Evolutionary conservation across 208 protist species (phyloP), one percentile per base, ranked within the genome.

Genomic region (Crithidia acanthocephali): DNA sequence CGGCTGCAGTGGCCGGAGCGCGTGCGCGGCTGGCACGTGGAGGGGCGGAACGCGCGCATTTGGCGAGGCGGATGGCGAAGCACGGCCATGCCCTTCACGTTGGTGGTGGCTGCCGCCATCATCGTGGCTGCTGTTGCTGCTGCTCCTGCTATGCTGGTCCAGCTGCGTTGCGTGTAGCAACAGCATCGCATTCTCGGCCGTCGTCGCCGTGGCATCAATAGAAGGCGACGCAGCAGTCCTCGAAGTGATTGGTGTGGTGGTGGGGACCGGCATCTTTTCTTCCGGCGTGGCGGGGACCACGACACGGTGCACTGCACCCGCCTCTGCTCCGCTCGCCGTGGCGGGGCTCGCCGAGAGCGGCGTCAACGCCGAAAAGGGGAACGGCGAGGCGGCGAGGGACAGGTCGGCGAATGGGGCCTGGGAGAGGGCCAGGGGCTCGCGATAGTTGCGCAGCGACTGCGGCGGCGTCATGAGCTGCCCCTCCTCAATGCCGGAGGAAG

Each of bases 391-490:
- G 18, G 55, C 33, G 35, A 53, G 15, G 2, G 53, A 42, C 48
- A 58, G 11, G 27, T 35, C 44, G 37, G 25, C 20, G 18, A 25
- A 33, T 2, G 56, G 55, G 30, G 33, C 23, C 25, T 72, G n/a
- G 1, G 56, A 28, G 66, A 44, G 42, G 1, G 32, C 42, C 25
- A 60, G 28, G 0, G 25, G 28, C 10, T 53, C 55, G 6, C 37
- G 16, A 56, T 57, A 64, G 66, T 56, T 37, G 44, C 66, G 66
- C 30, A 72, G 56, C 45, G 66, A 72, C 66, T 72, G 66, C 45
- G 40, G 52, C 40, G 53, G 66, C 20, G 66, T 55, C 56, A 72
- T 62, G 44, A 56, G 18, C 5, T 23, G 33, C 22, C 57, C 37
- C 1, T 32, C 53, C 8, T 1, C 66, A 48, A 27, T 18, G 13